Evolutionary conservation across 2,329 filamentous ascomycete species (phyloP), one percentile per base, ranked within the genome.

Genomic region (Trichoderma gracile): DNA sequence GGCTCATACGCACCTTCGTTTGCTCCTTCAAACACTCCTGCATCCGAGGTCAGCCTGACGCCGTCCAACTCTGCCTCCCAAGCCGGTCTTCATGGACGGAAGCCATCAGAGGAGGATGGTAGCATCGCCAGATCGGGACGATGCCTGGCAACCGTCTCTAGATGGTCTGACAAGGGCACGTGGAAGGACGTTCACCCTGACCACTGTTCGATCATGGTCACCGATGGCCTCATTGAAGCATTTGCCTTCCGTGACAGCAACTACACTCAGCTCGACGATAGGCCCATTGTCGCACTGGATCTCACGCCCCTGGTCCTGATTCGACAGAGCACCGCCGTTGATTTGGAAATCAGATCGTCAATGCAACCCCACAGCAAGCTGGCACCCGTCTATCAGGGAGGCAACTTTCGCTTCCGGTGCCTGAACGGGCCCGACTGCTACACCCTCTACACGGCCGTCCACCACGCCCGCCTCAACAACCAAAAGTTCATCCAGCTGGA

Each of bases 321-420:
- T 67, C 87, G 94, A 67, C 90, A 94, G 72, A 95, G 93, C 71
- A 99, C 93, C 23, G 91, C 91, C 3, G 86, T 99, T 38, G 95
- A 99, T 74, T 91, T 99, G 61, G 95, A 96, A 69, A 92, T 99
- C 68, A 90, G 93, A 56, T 97, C 94, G 7, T 92, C 92, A 1
- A 90, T 93, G 27, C 90, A 90, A 49, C 76, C 82, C 23, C 82
- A 90, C 67, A 93, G 90, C 5, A 86, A 86, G 70, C 84, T 97
- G 64, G 84, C 82, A 65, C 84, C 79, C 78, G 73, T 72, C 15
- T 84, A 89, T 57, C 89, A 88, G 15, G 83, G 83, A 38, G 82
- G 80, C 71, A 95, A 96, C 74, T 91, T 97, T 78, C 94, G 96
- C 81, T 95, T 98, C 84, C 89, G 95, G 47, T 92, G 92, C 54